Evolutionary conservation across 2,329 filamentous ascomycete genomes (phyloP), one percentile per base, ranked within the genome.

Genomic region (Calonectria hongkongensis): DNA sequence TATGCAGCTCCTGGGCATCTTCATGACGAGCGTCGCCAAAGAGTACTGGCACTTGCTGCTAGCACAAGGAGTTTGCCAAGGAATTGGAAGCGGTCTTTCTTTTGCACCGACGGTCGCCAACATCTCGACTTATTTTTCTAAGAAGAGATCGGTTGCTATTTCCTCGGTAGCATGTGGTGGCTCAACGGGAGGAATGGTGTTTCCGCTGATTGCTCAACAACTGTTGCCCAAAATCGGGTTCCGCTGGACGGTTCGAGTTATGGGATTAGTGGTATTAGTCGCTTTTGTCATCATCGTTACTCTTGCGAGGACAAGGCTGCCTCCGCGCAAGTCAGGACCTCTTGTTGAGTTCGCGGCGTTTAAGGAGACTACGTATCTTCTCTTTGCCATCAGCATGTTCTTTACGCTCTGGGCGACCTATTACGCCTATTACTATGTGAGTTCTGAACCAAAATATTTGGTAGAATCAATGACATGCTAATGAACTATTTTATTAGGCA

Each of bases 161-260:
- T 90, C 90, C 0, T 86, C 92, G 9, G 87, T 87, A 12, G 90
- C 91, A 0, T 88, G 88, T 0, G 93, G 93, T 1, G 90, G 90
- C 30, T 88, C 88, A 0, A 89, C 89, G 0, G 93, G 92, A 1
- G 92, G 92, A 0, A 83, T 93, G 27, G 85, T 94, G 3, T 94
- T 92, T 78, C 92, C 92, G 0, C 85, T 90, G 2, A 86, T 91
- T 21, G 85, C 89, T 1, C 85, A 87, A 77, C 87, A 91, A 67
- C 82, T 93, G 13, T 82, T 93, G 2, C 89, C 91, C 0, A 85
- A 84, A 21, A 83, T 93, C 4, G 92, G 92, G 0, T 94, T 93
- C 77, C 85, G 86, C 0, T 93, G 92, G 91, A 92, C 92, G 0
- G 87, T 92, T n/a, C 85, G 92, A 0, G 87, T 89, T 0, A 86